These are phyloP conservation scores for Prunus fruticosa DNA, from an alignment of 306 rosid genomes.

Conservation along the genomic window DNA sequence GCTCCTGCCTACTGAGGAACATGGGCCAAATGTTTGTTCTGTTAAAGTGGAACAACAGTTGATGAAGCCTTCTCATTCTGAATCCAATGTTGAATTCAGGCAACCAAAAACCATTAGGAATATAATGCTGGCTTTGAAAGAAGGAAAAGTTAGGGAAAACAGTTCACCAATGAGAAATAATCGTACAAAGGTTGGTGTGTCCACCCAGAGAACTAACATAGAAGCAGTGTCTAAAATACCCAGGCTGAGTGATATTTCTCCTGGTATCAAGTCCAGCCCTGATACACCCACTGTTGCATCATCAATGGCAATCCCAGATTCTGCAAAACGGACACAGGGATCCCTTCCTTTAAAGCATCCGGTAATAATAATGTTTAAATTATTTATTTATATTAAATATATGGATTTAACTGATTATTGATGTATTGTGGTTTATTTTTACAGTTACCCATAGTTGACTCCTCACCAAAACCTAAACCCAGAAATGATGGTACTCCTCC, in stretches of 20 bases:
- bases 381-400: background rate
- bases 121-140: constrained; percentile 84
- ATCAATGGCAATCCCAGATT: constrained; percentile 52
- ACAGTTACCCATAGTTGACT: constrained; percentile 57
- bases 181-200: constrained; percentile 48
- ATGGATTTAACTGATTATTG: background rate
- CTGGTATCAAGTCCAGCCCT: constrained; percentile 50
- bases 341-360: constrained; percentile 61
- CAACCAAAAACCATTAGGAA: constrained; percentile 77
- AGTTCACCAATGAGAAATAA: constrained; percentile 82
- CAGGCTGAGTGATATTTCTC: constrained; percentile 49
- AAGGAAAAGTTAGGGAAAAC: constrained; percentile 75
- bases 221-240: constrained; percentile 70
- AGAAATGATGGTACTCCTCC: constrained; percentile 64
- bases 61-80: constrained; percentile 44
- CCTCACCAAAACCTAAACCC: constrained; percentile 64
- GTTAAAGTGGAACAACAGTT: constrained; percentile 42
- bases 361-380: constrained; percentile 42
- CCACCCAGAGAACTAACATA: constrained; percentile 43
- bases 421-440: constrained; percentile 8
- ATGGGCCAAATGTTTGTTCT: constrained; percentile 32
- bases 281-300: constrained; percentile 48
- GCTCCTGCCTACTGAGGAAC: constrained; percentile 44
- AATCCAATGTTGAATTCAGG: constrained; percentile 54
- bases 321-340: constrained; percentile 56